Base-by-base conservation (phyloP, 176 grass and related monocot genomes). In the Ananas comosus region DNA sequence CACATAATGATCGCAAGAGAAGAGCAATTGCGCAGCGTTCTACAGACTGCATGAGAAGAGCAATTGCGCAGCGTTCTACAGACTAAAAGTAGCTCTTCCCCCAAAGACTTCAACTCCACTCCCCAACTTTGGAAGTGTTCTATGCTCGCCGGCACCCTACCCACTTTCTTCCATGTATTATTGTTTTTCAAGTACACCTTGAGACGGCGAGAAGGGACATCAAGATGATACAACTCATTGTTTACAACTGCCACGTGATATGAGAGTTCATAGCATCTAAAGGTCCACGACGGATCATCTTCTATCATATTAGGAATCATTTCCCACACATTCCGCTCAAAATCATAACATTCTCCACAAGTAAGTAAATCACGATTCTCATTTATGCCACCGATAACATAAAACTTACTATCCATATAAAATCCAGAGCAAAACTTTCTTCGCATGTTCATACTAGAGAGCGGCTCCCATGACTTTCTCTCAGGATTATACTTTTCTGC, bases 381-480 rank as follows among this genome's bases (percentile, higher is more conserved):
- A 65, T 65, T 42, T 65, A 13, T 11, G 10, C 63, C 63, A 14
- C 63, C 63, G 13, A 65, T 65, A 2, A 65, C 23, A 65, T 65
- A 65, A 12, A 65, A 65, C 63, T 65, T 65, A 3, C 63, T 24
- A 65, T 65, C 63, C 63, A 65, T 65, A 24, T 65, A 65, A 65
- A 21, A 65, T 25, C 63, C 63, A 13, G 63, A 21, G 11, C 63
- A 65, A 25, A 65, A 24, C 0, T 14, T 13, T 0, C 63, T 65
- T 12, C 63, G 17, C 22, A 8, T 24, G 10, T 13, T 65, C 25
- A 27, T 27, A 2, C 25, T 27, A 1, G 25, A 1, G 25, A 27
- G 25, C 25, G 25, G 2, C 25, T 27, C 25, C 63, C 63, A 28
- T 65, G 63, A 65, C 19, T 65, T 65, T 13, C 63, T 28, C 1